Evolutionary conservation across 257 asterid species (phyloP), one percentile per base, ranked within the genome.

Genomic region (Ehretia macrophylla): DNA sequence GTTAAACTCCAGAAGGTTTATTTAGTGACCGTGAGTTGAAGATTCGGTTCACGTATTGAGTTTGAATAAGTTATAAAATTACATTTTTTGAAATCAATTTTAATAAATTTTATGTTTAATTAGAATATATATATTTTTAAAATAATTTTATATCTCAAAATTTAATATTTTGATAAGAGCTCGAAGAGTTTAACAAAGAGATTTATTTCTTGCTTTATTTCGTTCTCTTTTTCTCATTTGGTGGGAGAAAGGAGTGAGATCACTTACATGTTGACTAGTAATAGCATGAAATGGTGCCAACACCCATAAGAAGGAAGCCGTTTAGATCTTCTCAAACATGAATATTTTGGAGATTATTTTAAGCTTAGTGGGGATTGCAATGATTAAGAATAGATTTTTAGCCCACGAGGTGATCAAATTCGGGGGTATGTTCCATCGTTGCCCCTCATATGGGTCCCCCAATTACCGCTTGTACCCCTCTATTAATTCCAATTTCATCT

Each of bases 371-470:
- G 77, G 62, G 45, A 63, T 55, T 18, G 59, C 58, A 72, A 72
- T 72, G 73, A 72, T 72, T 72, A 56, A 44, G 37, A 49, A 59
- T 17, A n/a, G 62, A 48, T 58, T 72, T 61, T 51, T 58, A 50
- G 70, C 23, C 54, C 63, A 61, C 44, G 73, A 72, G 70, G 66
- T 60, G 51, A 50, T 40, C 59, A 58, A 44, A 35, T 51, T 72
- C 64, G 73, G 73, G 70, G 56, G 14, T 59, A 17, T 72, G 77
- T 67, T 67, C 77, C 77, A 55, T 58, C 58, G 64, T 68, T 75
- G 84, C 80, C 78, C 63, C 72, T 62, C 79, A 74, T 53, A 35
- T 44, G 79, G 84, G 75, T 49, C 60, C 53, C 60, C 45, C 12
- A 18, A 40, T 46, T 59, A 22, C 39, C n/a, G 55, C 22, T 18